Base-by-base conservation (phyloP, 352 stramenopile species). In the Hyaloperonospora brassicae region DNA sequence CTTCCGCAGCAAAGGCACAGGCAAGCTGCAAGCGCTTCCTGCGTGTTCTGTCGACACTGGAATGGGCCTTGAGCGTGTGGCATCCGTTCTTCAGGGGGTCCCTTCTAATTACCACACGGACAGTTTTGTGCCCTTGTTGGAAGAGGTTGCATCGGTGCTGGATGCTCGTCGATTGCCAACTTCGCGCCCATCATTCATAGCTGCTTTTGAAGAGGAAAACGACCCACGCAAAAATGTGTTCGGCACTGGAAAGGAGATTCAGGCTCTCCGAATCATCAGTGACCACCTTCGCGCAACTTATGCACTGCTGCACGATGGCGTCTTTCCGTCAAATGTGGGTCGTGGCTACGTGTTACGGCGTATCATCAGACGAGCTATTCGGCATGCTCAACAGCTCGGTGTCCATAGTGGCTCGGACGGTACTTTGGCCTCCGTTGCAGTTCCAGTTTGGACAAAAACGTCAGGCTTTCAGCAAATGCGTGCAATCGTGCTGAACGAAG, bases 91-190 rank as follows among this genome's bases (percentile, higher is more conserved):
- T 31, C 94, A 98, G 66, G 76, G 76, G 22, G 86, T 97, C 14
- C 83, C 90, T 53, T 97, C 84, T 48, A 98, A 98, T 66, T 98
- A 98, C 71, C 93, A 98, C 70, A 98, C 95, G 10, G 96, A 98
- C 66, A 72, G 92, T 24, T 98, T 98, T 63, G 83, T 92, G 38
- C 92, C 95, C 22, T 68, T 98, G n/a, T 78, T 96, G 45, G 36
- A 64, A 30, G 14, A 50, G 13, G 27, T 42, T 41, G 30, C 72
- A 0, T 17, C 35, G 5, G 73, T 86, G 12, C 53, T 90, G 43
- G 80, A 90, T 53, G 49, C 45, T 13, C 52, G 49, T 25, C 47
- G 48, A 5, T 54, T 17, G 5, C 43, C 39, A 5, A 53, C 55
- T 17, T 52, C 56, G 2, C 44, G 55, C 2, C 42, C 54, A 46